Evolutionary conservation across 495 filamentous ascomycete genomes (phyloP), one percentile per base, ranked within the genome.

Genomic region (Hyaloscypha bicolor): DNA sequence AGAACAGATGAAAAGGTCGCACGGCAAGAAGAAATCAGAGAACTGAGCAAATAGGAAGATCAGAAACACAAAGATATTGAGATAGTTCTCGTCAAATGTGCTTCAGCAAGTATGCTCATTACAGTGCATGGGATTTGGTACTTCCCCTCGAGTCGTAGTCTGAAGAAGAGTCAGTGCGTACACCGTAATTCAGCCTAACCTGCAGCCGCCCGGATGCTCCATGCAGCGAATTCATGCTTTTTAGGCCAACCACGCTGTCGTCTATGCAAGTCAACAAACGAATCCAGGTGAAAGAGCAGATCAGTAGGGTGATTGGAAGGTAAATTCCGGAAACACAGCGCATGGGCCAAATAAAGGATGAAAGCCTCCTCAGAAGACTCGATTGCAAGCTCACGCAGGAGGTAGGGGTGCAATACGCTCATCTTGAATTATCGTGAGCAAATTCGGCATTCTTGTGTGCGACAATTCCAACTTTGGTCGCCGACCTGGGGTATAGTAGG

Each of bases 91-190:
- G 53, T 56, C 9, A 16, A 56, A 56, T 6, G 6, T 56, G 21
- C 21, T 8, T 48, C 11, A 48, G 42, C 42, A 48, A 48, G 42
- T 48, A 19, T 19, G 8, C 42, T 48, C 42, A 48, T 48, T 56
- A 56, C 21, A 25, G 53, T 56, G 29, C 53, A 48, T 48, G 4
- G 53, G 12, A 29, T 25, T 11, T 25, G 22, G 53, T 56, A 56
- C 29, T 8, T 25, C 21, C 21, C 53, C 71, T 79, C 77, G 77
- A 79, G 74, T 74, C 75, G 62, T 71, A 39, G 30, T 65, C 67
- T 71, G 60, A 68, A 53, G 42, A 35, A 51, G 66, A 52, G 61
- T 42, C 68, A 67, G 55, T 53, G 64, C 67, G 59, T 64, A 63
- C 65, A 62, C 65, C 59, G 51, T 9, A 55, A 21, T 52, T 67